A percentile compares a stretch with the other conserved stretches of the same genome.
Evolutionary conservation across 2,329 filamentous ascomycete species (phyloP).

Genomic region (Volutella citrinella): DNA sequence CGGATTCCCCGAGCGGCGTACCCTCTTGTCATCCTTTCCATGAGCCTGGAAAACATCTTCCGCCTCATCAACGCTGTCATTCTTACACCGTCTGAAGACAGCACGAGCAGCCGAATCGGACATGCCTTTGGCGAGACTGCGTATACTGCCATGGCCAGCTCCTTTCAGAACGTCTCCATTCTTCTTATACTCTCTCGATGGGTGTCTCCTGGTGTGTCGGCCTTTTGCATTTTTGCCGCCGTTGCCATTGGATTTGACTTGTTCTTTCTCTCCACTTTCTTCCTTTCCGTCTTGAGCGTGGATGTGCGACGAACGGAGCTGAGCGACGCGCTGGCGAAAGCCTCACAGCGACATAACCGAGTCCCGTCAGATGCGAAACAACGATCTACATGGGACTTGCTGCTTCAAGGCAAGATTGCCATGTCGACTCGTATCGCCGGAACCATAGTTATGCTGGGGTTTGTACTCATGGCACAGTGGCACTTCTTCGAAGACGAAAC

Average conservation of each 20-base stretch:
- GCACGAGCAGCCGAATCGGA: constrained; percentile 66
- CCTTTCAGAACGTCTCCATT: constrained; percentile 66
- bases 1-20: constrained; percentile 72
- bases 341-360: constrained; percentile 40
- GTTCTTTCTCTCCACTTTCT: constrained; percentile 76
- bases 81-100: constrained; percentile 65
- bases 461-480: constrained; percentile 71
- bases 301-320: constrained; percentile 76
- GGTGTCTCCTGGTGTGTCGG: constrained; percentile 67
- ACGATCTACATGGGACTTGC: constrained; percentile 50
- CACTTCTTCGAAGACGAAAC: constrained; percentile 69
- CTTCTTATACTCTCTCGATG: constrained; percentile 63
- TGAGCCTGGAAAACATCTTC: constrained; percentile 78
- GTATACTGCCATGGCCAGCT: constrained; percentile 65
- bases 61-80: constrained; percentile 76
- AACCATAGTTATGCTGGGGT: constrained; percentile 68
- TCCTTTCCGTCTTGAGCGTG: constrained; percentile 74
- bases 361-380: constrained; percentile 20
- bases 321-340: constrained; percentile 65
- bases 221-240: constrained; percentile 73
- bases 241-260: constrained; percentile 75
- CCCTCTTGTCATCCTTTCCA: constrained; percentile 71
- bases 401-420: constrained; percentile 63
- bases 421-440: constrained; percentile 73
- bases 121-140: constrained; percentile 72